Evolutionary conservation across 2,329 filamentous ascomycete species (phyloP).

Genomic region (Ascochyta fabae): DNA sequence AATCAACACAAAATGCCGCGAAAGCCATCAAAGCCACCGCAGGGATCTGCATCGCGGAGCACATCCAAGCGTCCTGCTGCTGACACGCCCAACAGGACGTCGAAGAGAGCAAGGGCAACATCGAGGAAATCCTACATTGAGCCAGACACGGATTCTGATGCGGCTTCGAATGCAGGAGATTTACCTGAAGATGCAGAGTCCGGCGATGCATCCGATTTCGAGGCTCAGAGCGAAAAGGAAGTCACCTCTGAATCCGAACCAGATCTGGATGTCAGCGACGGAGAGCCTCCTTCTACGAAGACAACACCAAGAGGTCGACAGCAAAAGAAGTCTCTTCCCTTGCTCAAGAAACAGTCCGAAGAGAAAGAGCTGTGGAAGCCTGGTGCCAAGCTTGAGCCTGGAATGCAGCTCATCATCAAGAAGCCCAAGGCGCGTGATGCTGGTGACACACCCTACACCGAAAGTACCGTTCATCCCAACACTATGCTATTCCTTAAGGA

Average conservation of each 20-base stretch:
- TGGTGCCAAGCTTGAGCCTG: slow-evolving; percentile 64
- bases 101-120: slow-evolving; percentile 45
- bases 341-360: slow-evolving; percentile 37
- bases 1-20: slow-evolving; percentile 36
- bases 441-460: slow-evolving; percentile 63
- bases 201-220: slow-evolving; percentile 50
- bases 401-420: slow-evolving; percentile 66
- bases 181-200: slow-evolving; percentile 23
- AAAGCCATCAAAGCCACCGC: slow-evolving; percentile 29
- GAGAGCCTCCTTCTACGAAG: slow-evolving; percentile 38
- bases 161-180: background rate
- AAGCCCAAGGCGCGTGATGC: slow-evolving; percentile 68
- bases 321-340: slow-evolving; percentile 30
- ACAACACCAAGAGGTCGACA: slow-evolving; percentile 25
- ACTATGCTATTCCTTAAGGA: slow-evolving; percentile 67
- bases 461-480: slow-evolving; percentile 67
- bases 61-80: slow-evolving; percentile 46
- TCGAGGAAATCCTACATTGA: slow-evolving; percentile 46
- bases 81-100: slow-evolving; percentile 40
- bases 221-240: slow-evolving; percentile 47
- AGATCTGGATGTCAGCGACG: slow-evolving; percentile 40
- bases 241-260: slow-evolving; percentile 40
- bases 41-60: slow-evolving; percentile 30
- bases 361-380: slow-evolving; percentile 63
- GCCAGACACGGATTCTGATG: slow-evolving; percentile 33